phyloP scores from a whole-genome alignment of 495 filamentous ascomycete species.

The Hyaloscypha variabilis region DNA sequence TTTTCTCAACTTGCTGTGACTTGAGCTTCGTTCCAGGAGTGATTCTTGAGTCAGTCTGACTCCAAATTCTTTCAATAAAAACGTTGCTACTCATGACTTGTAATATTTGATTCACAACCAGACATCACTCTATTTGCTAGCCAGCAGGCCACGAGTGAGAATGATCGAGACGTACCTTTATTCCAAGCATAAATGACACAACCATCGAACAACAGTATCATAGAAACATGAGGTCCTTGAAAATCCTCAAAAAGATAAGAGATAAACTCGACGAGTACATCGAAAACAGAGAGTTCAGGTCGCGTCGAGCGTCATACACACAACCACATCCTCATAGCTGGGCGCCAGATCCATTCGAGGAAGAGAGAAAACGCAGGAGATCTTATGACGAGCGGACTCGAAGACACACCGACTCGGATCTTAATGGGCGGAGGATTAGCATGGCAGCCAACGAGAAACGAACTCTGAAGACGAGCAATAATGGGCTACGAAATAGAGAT shows the following conservation, averaged over 20 bases:
- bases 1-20: neutral
- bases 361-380: neutral
- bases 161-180: neutral
- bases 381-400: neutral
- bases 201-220: neutral
- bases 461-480: neutral
- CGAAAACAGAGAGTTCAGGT: neutral
- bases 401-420: neutral
- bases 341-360: neutral
- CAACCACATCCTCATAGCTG: neutral
- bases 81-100: neutral
- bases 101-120: neutral
- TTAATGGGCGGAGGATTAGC: neutral
- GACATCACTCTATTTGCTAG: neutral
- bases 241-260: neutral
- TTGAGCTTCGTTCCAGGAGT: neutral
- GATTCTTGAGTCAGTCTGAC: neutral
- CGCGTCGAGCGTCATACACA: neutral
- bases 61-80: neutral
- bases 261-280: neutral
- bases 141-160: neutral
- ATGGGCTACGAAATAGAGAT: too few species aligned
- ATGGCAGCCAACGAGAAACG: neutral
- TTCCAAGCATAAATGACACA: neutral
- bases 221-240: neutral